Evolutionary conservation across 2,329 filamentous ascomycete genomes (phyloP).

Genomic region (Trichoderma atroviride): DNA sequence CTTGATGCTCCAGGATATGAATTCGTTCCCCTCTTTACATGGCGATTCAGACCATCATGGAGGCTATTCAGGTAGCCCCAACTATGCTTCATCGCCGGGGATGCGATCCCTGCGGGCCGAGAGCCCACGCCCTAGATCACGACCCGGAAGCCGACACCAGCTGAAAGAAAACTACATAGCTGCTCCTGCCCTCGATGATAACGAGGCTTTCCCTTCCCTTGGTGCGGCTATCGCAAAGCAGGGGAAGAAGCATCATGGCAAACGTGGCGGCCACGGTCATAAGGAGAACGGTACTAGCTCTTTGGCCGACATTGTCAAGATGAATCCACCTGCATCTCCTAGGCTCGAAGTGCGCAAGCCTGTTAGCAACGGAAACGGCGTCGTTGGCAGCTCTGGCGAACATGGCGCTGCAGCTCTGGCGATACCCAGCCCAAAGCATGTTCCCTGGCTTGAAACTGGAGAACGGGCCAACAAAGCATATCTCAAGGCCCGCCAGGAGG

Average conservation of each 20-base stretch:
- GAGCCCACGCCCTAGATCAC: constrained; percentile 72
- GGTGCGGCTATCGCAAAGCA: constrained; percentile 75
- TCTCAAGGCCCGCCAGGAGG: constrained; percentile 90
- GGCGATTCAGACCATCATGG: constrained; percentile 61
- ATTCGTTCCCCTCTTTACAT: constrained; percentile 78
- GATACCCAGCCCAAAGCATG: constrained; percentile 85
- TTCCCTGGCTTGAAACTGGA: constrained; percentile 96
- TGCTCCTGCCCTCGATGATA: constrained; percentile 84
- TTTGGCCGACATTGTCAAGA: constrained; percentile 90
- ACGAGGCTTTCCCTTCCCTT: constrained; percentile 90
- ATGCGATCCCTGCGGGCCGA: constrained; percentile 65
- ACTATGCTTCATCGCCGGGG: constrained; percentile 64
- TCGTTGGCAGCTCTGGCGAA: constrained; percentile 68
- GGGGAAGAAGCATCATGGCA: constrained; percentile 90
- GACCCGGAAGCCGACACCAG: constrained; percentile 78
- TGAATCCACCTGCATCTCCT: constrained; percentile 77
- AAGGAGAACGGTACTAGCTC: constrained; percentile 73
- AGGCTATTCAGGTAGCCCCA: constrained; percentile 56
- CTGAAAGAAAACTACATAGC: constrained; percentile 62
- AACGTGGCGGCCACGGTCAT: constrained; percentile 73
- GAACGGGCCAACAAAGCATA: constrained; percentile 90
- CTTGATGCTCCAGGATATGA: constrained; percentile 81
- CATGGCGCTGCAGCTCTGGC: constrained; percentile 80
- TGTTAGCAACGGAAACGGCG: constrained; percentile 65
- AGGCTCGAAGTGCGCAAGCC: constrained; percentile 63